Conservation (phyloP, 2,329 filamentous ascomycete species). For the Sporothrix schenckii region DNA sequence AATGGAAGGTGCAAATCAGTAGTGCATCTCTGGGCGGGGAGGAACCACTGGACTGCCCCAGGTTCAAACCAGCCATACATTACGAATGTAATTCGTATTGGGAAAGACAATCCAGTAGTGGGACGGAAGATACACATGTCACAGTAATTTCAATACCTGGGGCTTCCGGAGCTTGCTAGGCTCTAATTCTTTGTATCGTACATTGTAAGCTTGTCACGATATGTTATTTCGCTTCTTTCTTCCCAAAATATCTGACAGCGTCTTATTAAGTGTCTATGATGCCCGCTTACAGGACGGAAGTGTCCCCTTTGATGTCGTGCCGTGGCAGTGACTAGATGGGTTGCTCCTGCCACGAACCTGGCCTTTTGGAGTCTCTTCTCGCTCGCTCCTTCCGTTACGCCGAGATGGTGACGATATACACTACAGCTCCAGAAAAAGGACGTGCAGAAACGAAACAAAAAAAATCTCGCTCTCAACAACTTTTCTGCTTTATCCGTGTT, state of each 20-base stretch:
- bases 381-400: background rate
- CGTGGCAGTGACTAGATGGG: background rate
- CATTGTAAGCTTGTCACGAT: background rate
- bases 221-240: slow-evolving; percentile 1
- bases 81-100: background rate
- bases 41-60: background rate
- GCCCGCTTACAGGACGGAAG: background rate
- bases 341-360: background rate
- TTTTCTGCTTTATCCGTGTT: slow-evolving; percentile 4
- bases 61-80: slow-evolving; percentile 24
- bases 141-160: slow-evolving; percentile 21
- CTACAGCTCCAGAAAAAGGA: slow-evolving; percentile 14
- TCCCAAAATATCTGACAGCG: slow-evolving; percentile 6
- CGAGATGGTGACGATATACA: slow-evolving; percentile 7
- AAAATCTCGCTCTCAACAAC: background rate
- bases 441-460: background rate
- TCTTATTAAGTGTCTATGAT: background rate
- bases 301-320: background rate
- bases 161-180: background rate
- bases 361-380: background rate
- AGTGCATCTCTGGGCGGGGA: background rate
- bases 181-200: background rate
- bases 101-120: slow-evolving; percentile 16
- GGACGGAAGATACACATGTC: background rate
- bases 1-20: slow-evolving; percentile 6